Conservation (phyloP, 352 stramenopile species). For the Phytophthora aleatoria region DNA sequence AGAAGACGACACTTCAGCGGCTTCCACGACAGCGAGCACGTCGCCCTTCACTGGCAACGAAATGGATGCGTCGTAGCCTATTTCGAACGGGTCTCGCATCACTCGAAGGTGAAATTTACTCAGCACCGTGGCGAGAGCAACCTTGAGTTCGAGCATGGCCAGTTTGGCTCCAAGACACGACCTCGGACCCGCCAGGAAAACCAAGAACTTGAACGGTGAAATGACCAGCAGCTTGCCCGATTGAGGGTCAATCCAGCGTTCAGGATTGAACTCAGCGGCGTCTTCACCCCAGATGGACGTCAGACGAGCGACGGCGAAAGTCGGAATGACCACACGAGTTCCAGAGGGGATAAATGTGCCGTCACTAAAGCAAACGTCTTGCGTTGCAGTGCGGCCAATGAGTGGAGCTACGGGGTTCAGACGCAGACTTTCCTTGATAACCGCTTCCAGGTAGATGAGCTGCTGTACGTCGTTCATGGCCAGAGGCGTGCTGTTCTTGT, state of each 20-base stretch:
- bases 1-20: conserved; percentile 3
- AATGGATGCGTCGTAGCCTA: conserved; percentile 46
- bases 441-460: conserved; percentile 69
- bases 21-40: conserved; percentile 31
- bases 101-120: conserved; percentile 41
- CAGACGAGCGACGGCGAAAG: conserved; percentile 64
- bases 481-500: conserved; percentile 23
- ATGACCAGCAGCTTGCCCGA: conserved; percentile 41
- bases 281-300: conserved; percentile 66
- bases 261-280: conserved; percentile 62
- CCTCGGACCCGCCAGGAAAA: conserved; percentile 69
- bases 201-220: conserved; percentile 70
- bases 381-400: conserved; percentile 48
- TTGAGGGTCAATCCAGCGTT: conserved; percentile 64
- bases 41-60: conserved; percentile 49
- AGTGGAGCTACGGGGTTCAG: conserved; percentile 64
- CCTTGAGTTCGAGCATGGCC: conserved; percentile 68
- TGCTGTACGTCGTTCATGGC: conserved; percentile 50
- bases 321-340: conserved; percentile 54
- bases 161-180: conserved; percentile 65
- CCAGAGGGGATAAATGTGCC: conserved; percentile 60
- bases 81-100: conserved; percentile 35
- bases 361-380: conserved; percentile 64
- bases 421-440: conserved; percentile 68
- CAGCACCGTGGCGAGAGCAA: conserved; percentile 48